Conservation (phyloP, 2,329 filamentous ascomycete species). For the Venturia aucupariae region DNA sequence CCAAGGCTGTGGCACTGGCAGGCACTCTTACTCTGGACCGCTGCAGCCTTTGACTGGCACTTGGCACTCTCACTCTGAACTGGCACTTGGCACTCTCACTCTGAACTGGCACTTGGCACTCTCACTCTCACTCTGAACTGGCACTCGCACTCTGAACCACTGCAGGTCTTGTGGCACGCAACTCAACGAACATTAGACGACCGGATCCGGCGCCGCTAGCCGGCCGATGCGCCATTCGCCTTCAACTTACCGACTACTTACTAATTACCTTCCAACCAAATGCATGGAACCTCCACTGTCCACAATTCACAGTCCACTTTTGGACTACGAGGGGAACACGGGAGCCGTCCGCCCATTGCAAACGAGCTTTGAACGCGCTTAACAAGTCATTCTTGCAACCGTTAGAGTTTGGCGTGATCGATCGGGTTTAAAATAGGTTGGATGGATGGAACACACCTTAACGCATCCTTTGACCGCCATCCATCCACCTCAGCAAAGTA, state of each 20-base stretch:
- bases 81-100: no score
- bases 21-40: no score
- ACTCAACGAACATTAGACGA: not conserved
- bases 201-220: slow-evolving; percentile 1
- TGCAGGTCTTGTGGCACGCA: not conserved
- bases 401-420: not conserved
- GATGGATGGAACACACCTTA: not conserved
- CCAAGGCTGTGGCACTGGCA: no score
- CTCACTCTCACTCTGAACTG: no score
- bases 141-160: not conserved
- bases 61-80: no score
- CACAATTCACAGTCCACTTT: no score
- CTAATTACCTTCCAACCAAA: not conserved
- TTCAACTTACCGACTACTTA: no score
- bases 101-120: no score
- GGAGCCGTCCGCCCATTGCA: not conserved
- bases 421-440: not conserved
- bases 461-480: not conserved
- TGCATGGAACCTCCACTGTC: not conserved
- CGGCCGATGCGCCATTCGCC: not conserved
- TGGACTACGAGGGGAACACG: not conserved
- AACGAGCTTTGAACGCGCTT: not conserved
- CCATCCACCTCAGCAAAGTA: no score
- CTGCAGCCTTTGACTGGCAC: no score
- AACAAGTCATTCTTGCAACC: not conserved